phyloP scores from a whole-genome alignment of 1,284 basidiomycete species.

The Microbotryum silenes-acaulis region DNA sequence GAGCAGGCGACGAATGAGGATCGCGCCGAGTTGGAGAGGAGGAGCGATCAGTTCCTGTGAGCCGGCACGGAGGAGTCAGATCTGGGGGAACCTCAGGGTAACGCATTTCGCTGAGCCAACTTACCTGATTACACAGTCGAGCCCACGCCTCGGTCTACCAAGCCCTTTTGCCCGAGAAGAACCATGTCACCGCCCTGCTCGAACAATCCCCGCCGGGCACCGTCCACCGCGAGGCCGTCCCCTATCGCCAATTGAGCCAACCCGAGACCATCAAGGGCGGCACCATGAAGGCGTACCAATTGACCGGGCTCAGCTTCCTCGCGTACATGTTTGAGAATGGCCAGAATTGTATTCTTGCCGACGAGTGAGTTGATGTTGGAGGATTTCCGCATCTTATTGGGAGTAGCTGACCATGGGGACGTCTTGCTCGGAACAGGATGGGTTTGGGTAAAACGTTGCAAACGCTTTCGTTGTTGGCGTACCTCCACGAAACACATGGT shows the following conservation, averaged over 20 bases:
- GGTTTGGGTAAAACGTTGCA: slow-evolving; percentile 59
- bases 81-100: neutral
- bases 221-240: neutral
- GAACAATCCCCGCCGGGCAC: neutral
- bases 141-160: slow-evolving; percentile 7
- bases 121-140: neutral
- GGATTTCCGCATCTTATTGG: neutral
- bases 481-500: slow-evolving; percentile 48
- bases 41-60: slow-evolving; percentile 8
- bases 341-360: slow-evolving; percentile 18
- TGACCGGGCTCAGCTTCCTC: slow-evolving; percentile 18
- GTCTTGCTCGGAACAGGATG: slow-evolving; percentile 40
- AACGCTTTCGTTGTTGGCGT: slow-evolving; percentile 55
- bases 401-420: neutral
- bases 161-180: slow-evolving; percentile 9
- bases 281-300: slow-evolving; percentile 23
- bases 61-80: neutral
- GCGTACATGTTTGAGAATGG: slow-evolving; percentile 13
- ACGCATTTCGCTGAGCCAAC: neutral
- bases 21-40: neutral
- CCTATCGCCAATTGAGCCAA: slow-evolving; percentile 6
- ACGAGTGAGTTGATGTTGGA: slow-evolving; percentile 10
- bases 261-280: slow-evolving; percentile 8
- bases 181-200: slow-evolving; percentile 9
- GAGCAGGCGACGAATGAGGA: neutral